Conservation (phyloP, 306 rosid genomes). For the Corylus americana region DNA sequence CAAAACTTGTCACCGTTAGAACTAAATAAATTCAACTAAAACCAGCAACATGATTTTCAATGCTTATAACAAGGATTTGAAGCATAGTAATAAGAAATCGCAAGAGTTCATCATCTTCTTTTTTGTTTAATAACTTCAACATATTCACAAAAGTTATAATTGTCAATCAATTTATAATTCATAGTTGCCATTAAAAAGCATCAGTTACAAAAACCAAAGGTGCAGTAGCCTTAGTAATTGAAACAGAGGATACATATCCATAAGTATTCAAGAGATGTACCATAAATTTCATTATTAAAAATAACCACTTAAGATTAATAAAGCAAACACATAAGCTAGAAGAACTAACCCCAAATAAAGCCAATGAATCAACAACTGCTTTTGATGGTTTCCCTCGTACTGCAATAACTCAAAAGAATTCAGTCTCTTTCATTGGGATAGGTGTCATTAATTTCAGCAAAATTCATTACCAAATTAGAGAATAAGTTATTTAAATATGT, state of each 20-base stretch:
- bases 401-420: conserved; percentile 51
- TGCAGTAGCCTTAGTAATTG: background rate
- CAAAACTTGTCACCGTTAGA: background rate
- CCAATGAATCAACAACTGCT: conserved; percentile 87
- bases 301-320: conserved; percentile 14
- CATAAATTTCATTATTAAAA: conserved; percentile 7
- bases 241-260: background rate
- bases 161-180: background rate
- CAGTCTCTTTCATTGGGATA: conserved; percentile 18
- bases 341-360: conserved; percentile 94
- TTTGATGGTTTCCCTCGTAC: conserved; percentile 94
- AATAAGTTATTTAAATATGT: conserved; percentile 15
- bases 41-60: background rate
- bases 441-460: conserved; percentile 21
- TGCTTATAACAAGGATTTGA: background rate
- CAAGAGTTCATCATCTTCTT: background rate
- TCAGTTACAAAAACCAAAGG: background rate
- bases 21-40: background rate
- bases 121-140: background rate
- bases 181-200: background rate
- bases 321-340: conserved; percentile 29
- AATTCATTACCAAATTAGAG: conserved; percentile 1
- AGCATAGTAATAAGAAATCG: no score
- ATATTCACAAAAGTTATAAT: background rate
- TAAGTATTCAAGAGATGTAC: background rate